These are phyloP conservation scores for Pyricularia sp. DNA, from an alignment of 2,329 filamentous ascomycete species.

Conservation along the genomic window DNA sequence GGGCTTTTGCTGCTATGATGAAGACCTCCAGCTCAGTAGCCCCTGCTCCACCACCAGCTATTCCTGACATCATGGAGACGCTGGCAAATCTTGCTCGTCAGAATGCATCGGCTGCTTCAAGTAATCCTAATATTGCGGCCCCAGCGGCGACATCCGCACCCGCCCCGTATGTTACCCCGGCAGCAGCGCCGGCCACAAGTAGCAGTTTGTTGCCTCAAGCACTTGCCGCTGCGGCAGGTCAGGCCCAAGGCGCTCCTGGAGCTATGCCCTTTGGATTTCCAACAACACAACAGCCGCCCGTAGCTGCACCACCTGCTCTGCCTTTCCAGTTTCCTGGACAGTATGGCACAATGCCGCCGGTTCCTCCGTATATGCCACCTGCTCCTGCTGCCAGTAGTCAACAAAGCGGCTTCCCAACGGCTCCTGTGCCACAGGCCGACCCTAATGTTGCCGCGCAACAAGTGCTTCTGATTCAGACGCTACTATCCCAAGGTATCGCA, in stretches of 20 bases:
- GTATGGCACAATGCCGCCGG: slow-evolving; percentile 11
- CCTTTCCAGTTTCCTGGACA: slow-evolving; percentile 17
- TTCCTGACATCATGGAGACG: slow-evolving; percentile 57
- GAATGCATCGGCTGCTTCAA: slow-evolving; percentile 40
- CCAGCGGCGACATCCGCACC: slow-evolving; percentile 12
- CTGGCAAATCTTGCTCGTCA: slow-evolving; percentile 71
- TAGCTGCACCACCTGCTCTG: slow-evolving; percentile 37
- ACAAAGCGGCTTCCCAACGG: slow-evolving; percentile 12
- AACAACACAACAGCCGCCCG: slow-evolving; percentile 28
- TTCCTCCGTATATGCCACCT: slow-evolving; percentile 16
- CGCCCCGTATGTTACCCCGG: slow-evolving; percentile 9
- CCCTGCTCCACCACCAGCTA: slow-evolving; percentile 24
- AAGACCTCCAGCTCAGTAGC: slow-evolving; percentile 9
- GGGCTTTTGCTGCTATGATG: slow-evolving; percentile 25
- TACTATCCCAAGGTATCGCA: slow-evolving; percentile 62
- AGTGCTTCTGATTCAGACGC: slow-evolving; percentile 59
- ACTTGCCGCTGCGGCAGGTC: neutral
- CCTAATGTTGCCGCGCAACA: slow-evolving; percentile 41
- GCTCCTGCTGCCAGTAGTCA: slow-evolving; percentile 11
- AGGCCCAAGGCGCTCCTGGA: slow-evolving; percentile 16
- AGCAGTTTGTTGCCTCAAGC: slow-evolving; percentile 3
- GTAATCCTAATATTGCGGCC: slow-evolving; percentile 27
- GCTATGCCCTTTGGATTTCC: slow-evolving; percentile 13
- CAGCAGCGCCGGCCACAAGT: neutral
- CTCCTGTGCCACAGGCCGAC: slow-evolving; percentile 32